Conservation (phyloP, 148 eudicot genomes). For the Drosera capensis region DNA sequence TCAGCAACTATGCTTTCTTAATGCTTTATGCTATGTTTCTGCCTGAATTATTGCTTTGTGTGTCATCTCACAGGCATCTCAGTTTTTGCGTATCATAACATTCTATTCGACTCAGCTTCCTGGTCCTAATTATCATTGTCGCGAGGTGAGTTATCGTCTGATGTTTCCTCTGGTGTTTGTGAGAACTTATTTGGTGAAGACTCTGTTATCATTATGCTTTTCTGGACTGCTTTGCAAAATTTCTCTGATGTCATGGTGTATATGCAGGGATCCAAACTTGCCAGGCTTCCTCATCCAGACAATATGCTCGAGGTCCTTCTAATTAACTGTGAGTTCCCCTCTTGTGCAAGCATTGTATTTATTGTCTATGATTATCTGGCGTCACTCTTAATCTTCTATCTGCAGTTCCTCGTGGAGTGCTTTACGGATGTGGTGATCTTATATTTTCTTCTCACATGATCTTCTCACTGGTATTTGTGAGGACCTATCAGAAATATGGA, state of each 20-base stretch:
- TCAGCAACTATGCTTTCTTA: not conserved
- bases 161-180: too few species aligned
- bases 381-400: slow-evolving; percentile 6
- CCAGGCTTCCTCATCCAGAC: slow-evolving; percentile 63
- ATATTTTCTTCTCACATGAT: slow-evolving; percentile 99
- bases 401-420: slow-evolving; percentile 81
- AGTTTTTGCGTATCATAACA: slow-evolving; percentile 65
- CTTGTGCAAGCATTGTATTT: slow-evolving; percentile 1
- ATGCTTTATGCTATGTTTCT: not conserved
- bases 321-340: slow-evolving; percentile 40
- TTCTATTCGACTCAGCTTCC: slow-evolving; percentile 92
- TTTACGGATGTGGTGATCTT: slow-evolving; percentile 95
- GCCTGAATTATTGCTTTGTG: slow-evolving; percentile 3
- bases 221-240: too few species aligned
- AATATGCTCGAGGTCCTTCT: slow-evolving; percentile 38
- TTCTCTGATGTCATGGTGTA: too few species aligned
- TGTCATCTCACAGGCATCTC: slow-evolving; percentile 44
- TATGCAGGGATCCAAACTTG: slow-evolving; percentile 73
- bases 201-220: too few species aligned
- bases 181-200: too few species aligned
- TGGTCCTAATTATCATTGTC: slow-evolving; percentile 95
- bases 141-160: slow-evolving; percentile 61
- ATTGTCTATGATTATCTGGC: not conserved
- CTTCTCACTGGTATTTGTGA: slow-evolving; percentile 75
- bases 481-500: slow-evolving; percentile 89